These are phyloP conservation scores for Podospora bellae-mahoneyi DNA, from an alignment of 495 filamentous ascomycete genomes.

Conservation along the genomic window DNA sequence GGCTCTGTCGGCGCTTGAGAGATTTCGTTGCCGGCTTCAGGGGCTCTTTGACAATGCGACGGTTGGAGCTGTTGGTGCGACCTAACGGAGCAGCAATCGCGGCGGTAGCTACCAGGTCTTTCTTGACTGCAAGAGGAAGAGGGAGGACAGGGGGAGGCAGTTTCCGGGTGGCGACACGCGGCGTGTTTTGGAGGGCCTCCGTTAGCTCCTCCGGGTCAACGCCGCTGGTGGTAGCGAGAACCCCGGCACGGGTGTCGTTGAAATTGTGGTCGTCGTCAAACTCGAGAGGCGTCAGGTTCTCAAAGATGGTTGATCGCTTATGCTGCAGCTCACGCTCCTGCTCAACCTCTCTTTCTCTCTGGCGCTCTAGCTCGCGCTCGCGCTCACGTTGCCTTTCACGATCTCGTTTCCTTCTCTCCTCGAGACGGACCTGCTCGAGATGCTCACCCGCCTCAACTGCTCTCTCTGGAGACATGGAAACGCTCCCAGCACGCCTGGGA, in stretches of 20 bases:
- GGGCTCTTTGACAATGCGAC: slow-evolving; percentile 32
- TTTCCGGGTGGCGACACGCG: slow-evolving; percentile 20
- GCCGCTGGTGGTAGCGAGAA: slow-evolving; percentile 21
- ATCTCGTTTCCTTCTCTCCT: slow-evolving; percentile 31
- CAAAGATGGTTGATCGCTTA: slow-evolving; percentile 35
- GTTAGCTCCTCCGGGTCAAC: slow-evolving; percentile 23
- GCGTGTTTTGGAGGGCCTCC: slow-evolving; percentile 27
- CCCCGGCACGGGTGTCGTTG: slow-evolving; percentile 33
- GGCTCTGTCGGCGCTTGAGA: slow-evolving; percentile 38
- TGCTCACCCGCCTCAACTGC: slow-evolving; percentile 22
- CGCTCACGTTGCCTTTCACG: slow-evolving; percentile 25
- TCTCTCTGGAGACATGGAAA: slow-evolving; percentile 31
- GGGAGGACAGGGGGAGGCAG: background rate
- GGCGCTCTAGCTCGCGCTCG: slow-evolving; percentile 21
- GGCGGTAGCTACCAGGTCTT: slow-evolving; percentile 1
- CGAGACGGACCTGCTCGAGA: slow-evolving; percentile 27
- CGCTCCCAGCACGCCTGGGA: slow-evolving; percentile 17
- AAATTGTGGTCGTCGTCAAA: slow-evolving; percentile 24
- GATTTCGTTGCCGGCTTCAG: slow-evolving; percentile 12
- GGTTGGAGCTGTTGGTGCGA: slow-evolving; percentile 36
- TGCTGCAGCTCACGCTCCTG: slow-evolving; percentile 28
- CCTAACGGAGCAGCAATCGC: slow-evolving; percentile 15
- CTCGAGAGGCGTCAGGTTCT: slow-evolving; percentile 26
- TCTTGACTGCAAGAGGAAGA: slow-evolving; percentile 9
- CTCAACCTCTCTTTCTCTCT: slow-evolving; percentile 21